Evolutionary conservation across 2,329 filamentous ascomycete genomes (phyloP), one percentile per base, ranked within the genome.

Genomic region (Aulographum hederae): DNA sequence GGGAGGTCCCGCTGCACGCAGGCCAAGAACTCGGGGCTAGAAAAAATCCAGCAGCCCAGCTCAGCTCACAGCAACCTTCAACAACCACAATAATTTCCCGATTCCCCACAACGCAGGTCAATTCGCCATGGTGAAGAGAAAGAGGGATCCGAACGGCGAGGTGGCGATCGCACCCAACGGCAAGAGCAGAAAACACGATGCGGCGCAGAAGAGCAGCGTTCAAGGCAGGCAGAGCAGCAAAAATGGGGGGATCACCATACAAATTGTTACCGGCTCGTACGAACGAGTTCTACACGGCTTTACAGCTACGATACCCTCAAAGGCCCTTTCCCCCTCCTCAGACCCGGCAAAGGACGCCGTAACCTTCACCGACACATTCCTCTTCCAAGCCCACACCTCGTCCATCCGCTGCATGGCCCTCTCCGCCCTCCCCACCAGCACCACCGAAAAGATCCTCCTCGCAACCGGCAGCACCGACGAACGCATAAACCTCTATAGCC

Each of bases 391-490:
- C 11, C 89, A 98, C 57, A 67, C 73, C 34, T 91, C 85, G 10
- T 77, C 89, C 4, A 81, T 98, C 50, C 78, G 84, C 44, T 91
- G 81, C 49, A 65, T 98, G 20, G 82, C 85, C 16, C 57, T 94
- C 38, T 94, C 86, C 6, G 63, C 78, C 1, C 79, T 78, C 1
- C 79, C 80, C 10, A 67, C 46, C 5, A 40, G 43, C 16, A 43
- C 43, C 26, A 74, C 60, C n/a, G 77, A 81, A 48, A 93, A 89
- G 50, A 68, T 93, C 31, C 75, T 89, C 42, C 70, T 98, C 30
- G 89, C 89, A 10, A 92, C 79, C 6, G 89, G 89, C 42, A 78
- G 79, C 52, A 91, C 81, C 16, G 89, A 98, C 54, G 84, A 94
- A 57, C 73, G 82, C 39, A 80, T 98, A 58, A 94, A 98, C 50